phyloP scores from a whole-genome alignment of 805 yeast species.

The Cyberlindnera meyerae region DNA sequence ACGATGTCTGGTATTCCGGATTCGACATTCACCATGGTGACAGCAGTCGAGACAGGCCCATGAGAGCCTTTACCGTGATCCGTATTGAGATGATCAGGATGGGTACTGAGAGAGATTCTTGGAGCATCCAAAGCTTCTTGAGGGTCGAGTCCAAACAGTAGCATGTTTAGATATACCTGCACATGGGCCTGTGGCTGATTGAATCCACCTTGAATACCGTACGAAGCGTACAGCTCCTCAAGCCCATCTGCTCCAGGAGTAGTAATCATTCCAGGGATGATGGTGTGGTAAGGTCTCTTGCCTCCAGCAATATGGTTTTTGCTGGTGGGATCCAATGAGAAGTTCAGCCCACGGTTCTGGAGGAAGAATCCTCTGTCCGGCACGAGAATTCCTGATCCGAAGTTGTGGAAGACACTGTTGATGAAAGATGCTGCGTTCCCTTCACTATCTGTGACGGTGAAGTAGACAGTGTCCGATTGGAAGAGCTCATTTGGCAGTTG shows the following conservation, averaged over 20 bases:
- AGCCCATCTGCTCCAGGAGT: slow-evolving; percentile 28
- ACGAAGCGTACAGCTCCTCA: slow-evolving; percentile 58
- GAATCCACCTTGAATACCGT: slow-evolving; percentile 83
- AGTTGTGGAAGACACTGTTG: slow-evolving; percentile 63
- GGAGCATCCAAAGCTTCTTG: slow-evolving; percentile 77
- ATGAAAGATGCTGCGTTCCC: slow-evolving; percentile 84
- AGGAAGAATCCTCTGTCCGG: slow-evolving; percentile 61
- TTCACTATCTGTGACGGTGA: slow-evolving; percentile 55
- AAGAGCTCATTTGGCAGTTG: slow-evolving; percentile 50
- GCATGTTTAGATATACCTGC: slow-evolving; percentile 66
- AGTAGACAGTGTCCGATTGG: slow-evolving; percentile 67
- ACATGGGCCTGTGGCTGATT: slow-evolving; percentile 86
- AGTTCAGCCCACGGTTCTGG: slow-evolving; percentile 76
- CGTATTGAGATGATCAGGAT: slow-evolving; percentile 34
- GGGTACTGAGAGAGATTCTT: slow-evolving; percentile 58
- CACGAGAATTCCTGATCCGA: slow-evolving; percentile 69
- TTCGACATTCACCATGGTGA: slow-evolving; percentile 58
- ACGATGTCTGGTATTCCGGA: slow-evolving; percentile 52
- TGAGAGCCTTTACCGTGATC: slow-evolving; percentile 57
- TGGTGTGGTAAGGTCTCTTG: slow-evolving; percentile 78
- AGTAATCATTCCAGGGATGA: slow-evolving; percentile 78
- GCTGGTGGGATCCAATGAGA: slow-evolving; percentile 52
- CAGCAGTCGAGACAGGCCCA: slow-evolving; percentile 58
- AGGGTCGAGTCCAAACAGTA: slow-evolving; percentile 57
- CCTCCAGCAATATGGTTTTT: slow-evolving; percentile 61